A percentile compares a stretch with the other conserved stretches of the same genome.
Conservation (phyloP, 345 rosid species). For the Euphorbia tirucalli region DNA sequence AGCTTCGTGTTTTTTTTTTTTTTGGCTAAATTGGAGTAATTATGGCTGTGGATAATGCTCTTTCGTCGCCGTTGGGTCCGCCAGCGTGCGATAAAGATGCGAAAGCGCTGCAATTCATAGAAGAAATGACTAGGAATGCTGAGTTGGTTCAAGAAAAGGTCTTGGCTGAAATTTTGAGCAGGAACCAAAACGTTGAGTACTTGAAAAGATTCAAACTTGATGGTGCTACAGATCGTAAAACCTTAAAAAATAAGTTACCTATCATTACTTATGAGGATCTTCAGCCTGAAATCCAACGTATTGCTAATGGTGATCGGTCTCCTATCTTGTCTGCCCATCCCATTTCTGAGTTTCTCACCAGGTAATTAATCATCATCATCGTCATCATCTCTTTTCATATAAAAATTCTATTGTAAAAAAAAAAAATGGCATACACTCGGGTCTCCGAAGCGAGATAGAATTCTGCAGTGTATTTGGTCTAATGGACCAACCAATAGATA, state of each 20-base stretch:
- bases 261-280: conserved; percentile 69
- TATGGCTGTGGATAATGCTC: conserved; percentile 56
- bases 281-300: conserved; percentile 66
- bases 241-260: conserved; percentile 57
- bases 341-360: conserved; percentile 74
- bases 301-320: conserved; percentile 72
- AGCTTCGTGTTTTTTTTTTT: not conserved
- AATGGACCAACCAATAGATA: no score
- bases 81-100: conserved; percentile 52
- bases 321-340: conserved; percentile 68
- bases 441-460: no score
- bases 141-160: conserved; percentile 58
- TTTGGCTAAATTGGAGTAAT: no score
- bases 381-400: no score
- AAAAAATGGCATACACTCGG: no score
- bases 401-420: no score
- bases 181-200: conserved; percentile 63
- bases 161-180: conserved; percentile 49
- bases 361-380: no score
- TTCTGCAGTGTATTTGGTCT: no score
- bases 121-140: conserved; percentile 52
- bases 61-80: conserved; percentile 41
- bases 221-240: conserved; percentile 52
- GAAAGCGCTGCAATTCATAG: conserved; percentile 62
- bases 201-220: conserved; percentile 47